These are phyloP conservation scores for Porcisia hertigi DNA, from an alignment of 208 protist species.

Conservation along the genomic window DNA sequence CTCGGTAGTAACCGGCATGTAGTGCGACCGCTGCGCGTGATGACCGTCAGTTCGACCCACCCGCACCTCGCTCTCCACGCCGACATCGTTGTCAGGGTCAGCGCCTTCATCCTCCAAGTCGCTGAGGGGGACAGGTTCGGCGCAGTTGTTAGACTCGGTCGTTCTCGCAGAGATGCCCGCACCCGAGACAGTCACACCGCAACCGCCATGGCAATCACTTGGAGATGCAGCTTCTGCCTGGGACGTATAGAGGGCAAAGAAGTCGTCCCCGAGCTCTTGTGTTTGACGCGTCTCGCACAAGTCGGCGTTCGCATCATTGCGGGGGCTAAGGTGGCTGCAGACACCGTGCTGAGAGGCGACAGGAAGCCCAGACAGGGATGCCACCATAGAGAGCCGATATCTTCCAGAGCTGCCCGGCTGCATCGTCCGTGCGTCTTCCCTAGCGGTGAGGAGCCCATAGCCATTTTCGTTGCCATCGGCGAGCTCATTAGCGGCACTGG, in stretches of 20 bases:
- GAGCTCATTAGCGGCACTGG: not conserved
- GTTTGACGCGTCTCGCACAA: not conserved
- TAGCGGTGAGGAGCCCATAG: not conserved
- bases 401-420: not conserved
- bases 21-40: conserved; percentile 43
- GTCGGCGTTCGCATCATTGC: conserved; percentile 1
- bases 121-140: not conserved
- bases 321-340: not conserved
- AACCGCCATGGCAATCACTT: not conserved
- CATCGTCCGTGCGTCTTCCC: not conserved
- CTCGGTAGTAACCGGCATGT: conserved; percentile 9
- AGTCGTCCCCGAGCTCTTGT: conserved; percentile 33
- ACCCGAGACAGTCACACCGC: not conserved
- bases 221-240: not conserved
- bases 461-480: not conserved
- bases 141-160: not conserved
- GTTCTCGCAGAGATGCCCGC: not conserved
- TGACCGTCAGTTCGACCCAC: conserved; percentile 20
- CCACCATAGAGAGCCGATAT: not conserved
- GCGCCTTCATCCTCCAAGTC: conserved; percentile 8
- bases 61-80: conserved; percentile 1
- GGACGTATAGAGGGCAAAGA: conserved; percentile 30
- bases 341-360: not conserved
- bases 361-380: not conserved
- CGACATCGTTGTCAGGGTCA: not conserved